Percentiles rank a stretch among this genome's conserved stretches.
phyloP scores from a whole-genome alignment of 2,329 filamentous ascomycete genomes.

The Iodosphaeria phyllophila region DNA sequence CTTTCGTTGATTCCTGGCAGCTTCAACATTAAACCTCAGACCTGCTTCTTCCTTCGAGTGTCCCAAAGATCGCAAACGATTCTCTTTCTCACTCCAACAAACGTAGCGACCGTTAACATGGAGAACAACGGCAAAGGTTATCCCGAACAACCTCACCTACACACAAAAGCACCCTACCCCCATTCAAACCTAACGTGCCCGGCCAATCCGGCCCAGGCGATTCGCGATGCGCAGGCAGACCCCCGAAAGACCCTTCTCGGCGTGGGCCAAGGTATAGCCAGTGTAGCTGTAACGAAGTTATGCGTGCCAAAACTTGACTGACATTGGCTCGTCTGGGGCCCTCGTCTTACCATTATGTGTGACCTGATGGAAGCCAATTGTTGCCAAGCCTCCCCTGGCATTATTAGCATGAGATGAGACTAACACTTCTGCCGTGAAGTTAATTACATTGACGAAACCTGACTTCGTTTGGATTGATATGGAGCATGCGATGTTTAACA shows the following conservation, averaged over 20 bases:
- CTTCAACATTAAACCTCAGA: no score
- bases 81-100: no score
- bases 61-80: no score
- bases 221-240: slow-evolving; percentile 4
- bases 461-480: slow-evolving; percentile 8
- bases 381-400: no score
- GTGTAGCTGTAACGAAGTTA: slow-evolving; percentile 5
- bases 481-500: slow-evolving; percentile 5
- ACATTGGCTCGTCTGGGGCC: background rate
- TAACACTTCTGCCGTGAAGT: slow-evolving; percentile 1
- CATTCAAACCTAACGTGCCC: slow-evolving; percentile 5
- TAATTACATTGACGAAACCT: slow-evolving; percentile 4
- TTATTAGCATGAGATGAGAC: no score
- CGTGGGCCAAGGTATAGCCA: slow-evolving; percentile 5
- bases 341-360: no score
- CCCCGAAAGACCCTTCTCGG: slow-evolving; percentile 6
- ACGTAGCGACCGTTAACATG: no score
- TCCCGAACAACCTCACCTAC: slow-evolving; percentile 4
- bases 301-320: background rate
- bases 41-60: no score
- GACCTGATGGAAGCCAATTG: no score
- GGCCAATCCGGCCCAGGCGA: slow-evolving; percentile 4
- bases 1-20: no score
- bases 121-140: slow-evolving; percentile 3
- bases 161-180: slow-evolving; percentile 4